Base-by-base conservation (phyloP, 768 basidiomycete genomes). In the Porphyrellus cyaneotinctus region DNA sequence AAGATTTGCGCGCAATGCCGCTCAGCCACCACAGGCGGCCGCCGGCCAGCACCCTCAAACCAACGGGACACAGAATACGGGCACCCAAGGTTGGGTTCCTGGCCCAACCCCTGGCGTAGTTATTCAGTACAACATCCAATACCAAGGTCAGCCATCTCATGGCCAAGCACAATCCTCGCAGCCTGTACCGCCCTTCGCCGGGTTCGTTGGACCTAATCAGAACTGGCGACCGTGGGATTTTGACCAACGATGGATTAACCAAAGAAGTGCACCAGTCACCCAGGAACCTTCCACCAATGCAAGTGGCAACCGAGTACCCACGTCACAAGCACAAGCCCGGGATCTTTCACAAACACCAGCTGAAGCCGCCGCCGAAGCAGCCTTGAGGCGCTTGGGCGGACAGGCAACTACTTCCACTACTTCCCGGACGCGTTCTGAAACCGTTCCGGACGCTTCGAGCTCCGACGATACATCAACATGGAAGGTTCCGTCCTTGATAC, bases 281-380 rank as follows among this genome's bases (percentile, higher is more conserved):
- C 59, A 41, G 24, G 65, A 60, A 37, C 38, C 56, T 28, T 51
- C 61, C 37, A 35, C 18, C 9, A 24, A 35, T 33, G 47, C 31
- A 23, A n/a, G 39, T 22, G n/a, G 23, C 20, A 41, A 46, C 28
- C 54, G 54, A 24, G 39, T 15, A 17, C 13, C 49, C 35, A 24
- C 36, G 17, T 41, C 62, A 13, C 64, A 47, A 9, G 31, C 38
- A 35, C 61, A 39, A 33, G 6, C 51, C 24, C 51, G 45, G 42
- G 58, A 56, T 32, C 3, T 31, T 18, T 41, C 59, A 41, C 54
- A 64, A 45, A 67, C 72, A 32, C 74, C 80, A 15, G 59, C 75
- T 54, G 75, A 77, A 38, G 85, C 84, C 2, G 88, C 88, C 20
- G 84, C 83, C 33, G 73, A 76, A 35, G 88, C 90, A 13, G 87